Conservation (phyloP, 495 filamentous ascomycete genomes). For the Amniculicola lignicola region DNA sequence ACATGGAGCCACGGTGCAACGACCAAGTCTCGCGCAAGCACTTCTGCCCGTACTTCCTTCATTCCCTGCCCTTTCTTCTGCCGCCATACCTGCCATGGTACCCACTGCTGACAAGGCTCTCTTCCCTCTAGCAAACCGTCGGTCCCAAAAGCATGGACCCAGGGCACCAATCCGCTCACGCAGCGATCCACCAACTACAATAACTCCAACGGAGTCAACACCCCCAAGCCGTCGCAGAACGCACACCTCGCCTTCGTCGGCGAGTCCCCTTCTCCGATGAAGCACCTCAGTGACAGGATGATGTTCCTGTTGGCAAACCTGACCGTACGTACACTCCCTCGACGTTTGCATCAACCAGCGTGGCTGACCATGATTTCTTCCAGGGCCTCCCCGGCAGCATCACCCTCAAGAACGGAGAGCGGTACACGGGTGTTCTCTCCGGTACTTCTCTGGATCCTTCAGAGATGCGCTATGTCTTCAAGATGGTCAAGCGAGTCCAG, state of each 20-base stretch:
- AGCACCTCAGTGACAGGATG: conserved; percentile 63
- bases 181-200: conserved; percentile 52
- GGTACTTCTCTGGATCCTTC: conserved; percentile 56
- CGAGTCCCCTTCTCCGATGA: conserved; percentile 58
- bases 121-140: conserved; percentile 41
- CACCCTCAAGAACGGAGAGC: conserved; percentile 66
- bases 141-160: conserved; percentile 61
- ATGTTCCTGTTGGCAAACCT: conserved; percentile 61
- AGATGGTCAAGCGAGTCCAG: conserved; percentile 74
- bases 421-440: conserved; percentile 69
- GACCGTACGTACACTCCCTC: conserved; percentile 52
- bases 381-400: conserved; percentile 69
- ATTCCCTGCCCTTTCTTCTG: background rate
- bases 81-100: conserved; percentile 1
- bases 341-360: background rate
- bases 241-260: conserved; percentile 37
- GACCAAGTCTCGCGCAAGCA: too few species aligned
- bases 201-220: conserved; percentile 54
- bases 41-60: too few species aligned
- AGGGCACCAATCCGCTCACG: conserved; percentile 63
- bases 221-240: conserved; percentile 34
- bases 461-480: conserved; percentile 65
- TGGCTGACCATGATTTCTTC: too few species aligned
- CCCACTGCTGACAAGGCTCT: conserved; percentile 16
- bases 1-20: conserved; percentile 33